Base-by-base conservation (phyloP, 352 stramenopile species). In the Pythium aristosporum region DNA sequence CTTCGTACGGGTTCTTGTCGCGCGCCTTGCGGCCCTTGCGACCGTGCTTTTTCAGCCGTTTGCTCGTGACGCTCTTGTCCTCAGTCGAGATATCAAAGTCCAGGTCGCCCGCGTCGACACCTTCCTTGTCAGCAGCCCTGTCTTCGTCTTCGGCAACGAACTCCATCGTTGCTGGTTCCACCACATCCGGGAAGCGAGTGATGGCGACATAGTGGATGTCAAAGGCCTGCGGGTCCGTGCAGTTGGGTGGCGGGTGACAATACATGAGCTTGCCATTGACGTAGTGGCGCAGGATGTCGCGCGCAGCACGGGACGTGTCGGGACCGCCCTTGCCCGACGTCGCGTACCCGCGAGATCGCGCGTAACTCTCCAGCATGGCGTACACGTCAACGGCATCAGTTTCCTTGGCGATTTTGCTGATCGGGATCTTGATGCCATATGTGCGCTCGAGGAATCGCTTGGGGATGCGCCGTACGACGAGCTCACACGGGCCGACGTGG, bases 241-340 rank as follows among this genome's bases (percentile, higher is more conserved):
- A 73, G 21, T 85, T 64, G 3, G 96, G 94, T 21, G 98, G 97
- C 43, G 97, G 72, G 72, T 99, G 96, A 68, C 95, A 99, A 76
- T 98, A 99, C 48, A 99, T 75, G 48, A 99, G 76, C 69, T 96
- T 98, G 67, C 98, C 98, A 65, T 96, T 96, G 34, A 98, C 96
- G 74, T 99, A 99, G 73, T 99, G 96, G 61, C 98, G 98, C 52
- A 99, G 83, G 25, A 99, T 86, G 50, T 98, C 88, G 21, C 97
- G 88, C 21, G 96, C 96, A 20, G 90, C 98, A 34, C 96, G 85
- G 18, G 96, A 96, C 48, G 98, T 98, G 68, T 99, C 97, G 15
- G 89, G 88, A 10, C 97, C 94, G 63, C 94, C 96, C 77, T 98
- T 98, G 41, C 92, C 91, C 7, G 94, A 89, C 28, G 96, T 96